These are phyloP conservation scores for Leishmania tarentolae DNA, from an alignment of 208 protist species.

Conservation along the genomic window DNA sequence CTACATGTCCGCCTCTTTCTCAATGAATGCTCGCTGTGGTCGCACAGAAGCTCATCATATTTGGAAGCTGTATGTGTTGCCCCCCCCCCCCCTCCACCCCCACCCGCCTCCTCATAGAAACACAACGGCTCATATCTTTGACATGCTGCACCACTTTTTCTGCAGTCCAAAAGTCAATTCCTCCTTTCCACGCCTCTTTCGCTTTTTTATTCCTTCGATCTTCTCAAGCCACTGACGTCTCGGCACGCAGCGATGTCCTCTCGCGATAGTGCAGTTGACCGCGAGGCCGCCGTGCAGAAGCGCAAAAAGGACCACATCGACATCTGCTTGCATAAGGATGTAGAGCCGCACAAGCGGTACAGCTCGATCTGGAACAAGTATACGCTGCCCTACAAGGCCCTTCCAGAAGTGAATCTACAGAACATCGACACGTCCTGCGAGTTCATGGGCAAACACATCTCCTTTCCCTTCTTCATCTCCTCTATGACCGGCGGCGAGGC, in stretches of 20 bases:
- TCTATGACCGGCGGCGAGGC: conserved; percentile 92
- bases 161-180: not conserved
- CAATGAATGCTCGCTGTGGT: not conserved
- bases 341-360: conserved; percentile 77
- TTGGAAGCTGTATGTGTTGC: not conserved
- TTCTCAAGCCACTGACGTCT: not conserved
- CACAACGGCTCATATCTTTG: not conserved
- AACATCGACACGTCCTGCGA: conserved; percentile 77
- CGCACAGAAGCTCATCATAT: not conserved
- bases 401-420: conserved; percentile 82
- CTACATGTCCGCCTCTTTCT: not conserved
- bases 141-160: not conserved
- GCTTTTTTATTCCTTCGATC: not conserved
- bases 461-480: conserved; percentile 89
- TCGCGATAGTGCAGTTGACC: conserved; percentile 22
- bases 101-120: not conserved
- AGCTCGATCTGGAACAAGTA: conserved; percentile 83
- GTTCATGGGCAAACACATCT: conserved; percentile 76
- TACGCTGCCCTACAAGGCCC: conserved; percentile 81
- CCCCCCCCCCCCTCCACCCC: no score
- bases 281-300: conserved; percentile 69
- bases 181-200: not conserved
- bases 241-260: not conserved
- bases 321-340: conserved; percentile 84
- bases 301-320: conserved; percentile 93